Evolutionary conservation across 2,329 filamentous ascomycete species (phyloP).

Genomic region (Arthrobotrys conoides): DNA sequence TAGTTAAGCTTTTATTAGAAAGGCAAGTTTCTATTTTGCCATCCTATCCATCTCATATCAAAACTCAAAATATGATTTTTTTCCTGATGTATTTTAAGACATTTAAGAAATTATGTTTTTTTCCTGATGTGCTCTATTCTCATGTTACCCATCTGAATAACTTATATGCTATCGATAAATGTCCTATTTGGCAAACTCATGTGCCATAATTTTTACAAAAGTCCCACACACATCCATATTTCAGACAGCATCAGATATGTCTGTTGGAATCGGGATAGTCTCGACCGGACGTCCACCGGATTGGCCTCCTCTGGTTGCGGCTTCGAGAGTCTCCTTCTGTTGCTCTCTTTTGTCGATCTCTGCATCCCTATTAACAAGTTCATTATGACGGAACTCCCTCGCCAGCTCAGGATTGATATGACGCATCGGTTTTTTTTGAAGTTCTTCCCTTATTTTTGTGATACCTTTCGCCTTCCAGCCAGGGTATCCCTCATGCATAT

Average conservation of each 20-base stretch:
- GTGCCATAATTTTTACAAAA: too few relatives aligned
- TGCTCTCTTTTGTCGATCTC: conserved; percentile 29
- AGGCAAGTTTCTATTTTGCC: too few relatives aligned
- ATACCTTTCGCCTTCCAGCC: conserved; percentile 70
- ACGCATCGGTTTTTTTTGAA: conserved; percentile 34
- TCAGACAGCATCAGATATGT: conserved; percentile 40
- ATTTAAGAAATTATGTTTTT: too few relatives aligned
- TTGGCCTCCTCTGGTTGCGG: background rate
- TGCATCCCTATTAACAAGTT: conserved; percentile 31
- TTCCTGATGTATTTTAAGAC: too few relatives aligned
- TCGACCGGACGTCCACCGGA: background rate
- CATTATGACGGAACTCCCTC: conserved; percentile 26
- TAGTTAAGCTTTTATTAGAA: too few relatives aligned
- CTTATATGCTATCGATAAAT: too few relatives aligned
- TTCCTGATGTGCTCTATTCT: too few relatives aligned
- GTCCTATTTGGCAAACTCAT: too few relatives aligned
- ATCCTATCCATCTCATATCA: too few relatives aligned
- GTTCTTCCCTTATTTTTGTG: conserved; percentile 67
- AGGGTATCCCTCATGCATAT: conserved; percentile 69
- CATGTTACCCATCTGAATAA: too few relatives aligned
- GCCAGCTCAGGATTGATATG: conserved; percentile 42
- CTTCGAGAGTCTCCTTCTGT: background rate
- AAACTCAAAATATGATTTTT: too few relatives aligned
- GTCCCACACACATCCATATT: too few relatives aligned
- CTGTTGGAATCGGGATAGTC: conserved; percentile 9